Base-by-base conservation (phyloP, 371 early-diverging fungal species). In the Mucor piriformis region DNA sequence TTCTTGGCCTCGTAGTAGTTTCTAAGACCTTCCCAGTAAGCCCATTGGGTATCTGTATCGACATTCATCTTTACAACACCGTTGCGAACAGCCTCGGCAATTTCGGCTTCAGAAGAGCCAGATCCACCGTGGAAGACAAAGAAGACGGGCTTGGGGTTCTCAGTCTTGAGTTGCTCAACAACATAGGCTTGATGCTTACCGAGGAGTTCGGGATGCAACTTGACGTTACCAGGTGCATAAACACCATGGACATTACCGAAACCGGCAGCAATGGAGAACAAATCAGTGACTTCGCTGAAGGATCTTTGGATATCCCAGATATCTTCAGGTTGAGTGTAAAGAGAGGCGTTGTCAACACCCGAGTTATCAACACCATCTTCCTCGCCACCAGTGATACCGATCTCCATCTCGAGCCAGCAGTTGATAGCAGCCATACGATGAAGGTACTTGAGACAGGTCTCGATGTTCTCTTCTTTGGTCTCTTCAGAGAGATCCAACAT, bases 1-100 rank as follows among this genome's bases (percentile, higher is more conserved):
- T 87, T 83, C 79, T 90, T 83, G 61, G 53, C 57, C 61, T 88
- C 83, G 66, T 88, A 88, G 72, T 85, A 92, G 64, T 88, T 76
- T 37, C 81, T 79, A 61, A 92, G 82, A 65, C 92, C 91, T 27
- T 73, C 70, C 77, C 89, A 87, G 81, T 92, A 92, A 33, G 92
- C 92, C 86, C 84, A 92, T 72, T 92, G 92, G 38, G 91, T 92
- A 57, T 79, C 80, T 38, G 76, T 79, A 71, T 95, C 95, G 59
- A 95, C 92, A 78, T 95, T 95, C 95, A 95, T 95, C 89, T 95
- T 95, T 81, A 94, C 83, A 47, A 94, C 93, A 66, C 95, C 95
- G 69, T 86, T 69, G 50, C 59, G 48, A 48, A 95, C 93, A 46
- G 95, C 95, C 18, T 86, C 88, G 63, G 82, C 60, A 70, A 95